These are phyloP conservation scores for Solidago caesia DNA, from an alignment of 129 eudicot genomes.

Conservation along the genomic window DNA sequence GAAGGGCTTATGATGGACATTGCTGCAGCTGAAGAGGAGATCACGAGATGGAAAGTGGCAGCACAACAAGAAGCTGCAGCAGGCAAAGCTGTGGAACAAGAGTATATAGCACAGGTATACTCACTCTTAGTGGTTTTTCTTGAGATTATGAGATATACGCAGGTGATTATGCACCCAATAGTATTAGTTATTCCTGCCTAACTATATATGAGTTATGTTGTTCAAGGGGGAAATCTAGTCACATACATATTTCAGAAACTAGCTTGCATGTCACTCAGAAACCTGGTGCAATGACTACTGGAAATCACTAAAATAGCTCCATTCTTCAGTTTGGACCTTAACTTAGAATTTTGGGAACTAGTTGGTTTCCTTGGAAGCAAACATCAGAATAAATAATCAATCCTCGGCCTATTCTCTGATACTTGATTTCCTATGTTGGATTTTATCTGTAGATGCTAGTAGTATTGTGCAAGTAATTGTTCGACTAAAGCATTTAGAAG, in stretches of 20 bases:
- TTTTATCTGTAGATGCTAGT: too few relatives aligned
- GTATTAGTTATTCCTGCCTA: slow-evolving; percentile 1
- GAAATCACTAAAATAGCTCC: background rate
- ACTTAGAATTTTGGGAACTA: too few relatives aligned
- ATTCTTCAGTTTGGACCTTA: background rate
- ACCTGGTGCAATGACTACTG: background rate
- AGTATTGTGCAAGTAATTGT: too few relatives aligned
- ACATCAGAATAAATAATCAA: too few relatives aligned
- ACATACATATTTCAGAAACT: background rate
- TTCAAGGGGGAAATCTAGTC: background rate
- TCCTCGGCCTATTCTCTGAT: too few relatives aligned
- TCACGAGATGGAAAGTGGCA: slow-evolving; percentile 89
- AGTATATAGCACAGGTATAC: slow-evolving; percentile 68
- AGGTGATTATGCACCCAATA: background rate
- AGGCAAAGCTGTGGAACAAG: slow-evolving; percentile 91
- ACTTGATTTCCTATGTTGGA: too few relatives aligned
- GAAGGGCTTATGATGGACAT: slow-evolving; percentile 98
- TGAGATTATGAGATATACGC: slow-evolving; percentile 8
- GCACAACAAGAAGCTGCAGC: slow-evolving; percentile 99
- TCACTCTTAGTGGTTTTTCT: slow-evolving; percentile 15
- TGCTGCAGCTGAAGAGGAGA: slow-evolving; percentile 97
- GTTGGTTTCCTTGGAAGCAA: too few relatives aligned
- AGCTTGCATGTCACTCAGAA: background rate
- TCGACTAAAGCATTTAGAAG: too few relatives aligned
- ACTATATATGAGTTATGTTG: background rate